Conservation (phyloP, 169 alveolate species). For the Theileria sp. region DNA sequence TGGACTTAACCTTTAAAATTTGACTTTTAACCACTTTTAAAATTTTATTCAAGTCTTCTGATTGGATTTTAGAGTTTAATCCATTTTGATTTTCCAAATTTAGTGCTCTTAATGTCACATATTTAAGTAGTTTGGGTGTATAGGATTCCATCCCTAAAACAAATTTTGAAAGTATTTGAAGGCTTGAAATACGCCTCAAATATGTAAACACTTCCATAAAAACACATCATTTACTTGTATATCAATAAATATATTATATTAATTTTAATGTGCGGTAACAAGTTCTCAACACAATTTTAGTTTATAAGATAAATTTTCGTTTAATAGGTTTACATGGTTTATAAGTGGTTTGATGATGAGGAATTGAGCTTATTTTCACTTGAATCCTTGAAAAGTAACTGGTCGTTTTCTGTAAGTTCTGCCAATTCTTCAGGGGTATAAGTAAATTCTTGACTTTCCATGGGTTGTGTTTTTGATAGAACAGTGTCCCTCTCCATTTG, state of each 20-base stretch:
- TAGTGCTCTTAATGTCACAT: background rate
- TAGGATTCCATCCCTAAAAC: slow-evolving; percentile 8
- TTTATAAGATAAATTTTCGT: too few relatives aligned
- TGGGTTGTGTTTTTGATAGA: background rate
- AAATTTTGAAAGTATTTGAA: background rate
- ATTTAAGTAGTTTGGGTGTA: slow-evolving; percentile 1
- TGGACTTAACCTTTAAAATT: background rate
- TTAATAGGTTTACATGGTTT: background rate
- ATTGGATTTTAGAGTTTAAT: background rate
- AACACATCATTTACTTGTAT: background rate
- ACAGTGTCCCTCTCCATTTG: slow-evolving; percentile 33
- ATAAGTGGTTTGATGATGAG: background rate
- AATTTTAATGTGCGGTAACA: background rate
- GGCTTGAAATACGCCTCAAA: background rate
- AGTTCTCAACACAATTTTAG: background rate
- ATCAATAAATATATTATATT: too few relatives aligned
- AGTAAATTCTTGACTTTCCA: background rate
- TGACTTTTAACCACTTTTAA: background rate
- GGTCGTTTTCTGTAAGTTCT: background rate
- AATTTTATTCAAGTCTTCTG: background rate
- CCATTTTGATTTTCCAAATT: background rate
- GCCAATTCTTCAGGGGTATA: background rate
- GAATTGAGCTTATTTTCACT: background rate
- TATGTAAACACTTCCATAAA: slow-evolving; percentile 16
- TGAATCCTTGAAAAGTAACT: background rate